Base-by-base conservation (phyloP, 2,329 filamentous ascomycete genomes). In the Arachnomyces sp. region DNA sequence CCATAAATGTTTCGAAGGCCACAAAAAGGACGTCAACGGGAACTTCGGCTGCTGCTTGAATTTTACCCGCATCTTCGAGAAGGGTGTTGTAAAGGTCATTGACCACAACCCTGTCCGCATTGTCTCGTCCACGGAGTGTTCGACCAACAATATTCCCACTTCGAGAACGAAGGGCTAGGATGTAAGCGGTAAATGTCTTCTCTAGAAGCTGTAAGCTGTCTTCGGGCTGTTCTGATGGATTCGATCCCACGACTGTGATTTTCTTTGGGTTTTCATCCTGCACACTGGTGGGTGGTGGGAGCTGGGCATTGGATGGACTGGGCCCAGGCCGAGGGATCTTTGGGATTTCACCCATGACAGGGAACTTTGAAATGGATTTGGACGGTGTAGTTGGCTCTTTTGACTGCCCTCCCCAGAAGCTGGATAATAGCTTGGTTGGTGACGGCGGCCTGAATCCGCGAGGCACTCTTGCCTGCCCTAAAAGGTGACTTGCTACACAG, bases 31-130 rank as follows among this genome's bases (percentile, higher is more conserved):
- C 80, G 54, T 95, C 88, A 7, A 90, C 79, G 2, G 81, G 76
- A 7, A 85, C 73, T 43, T 94, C 87, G 0, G 79, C 74, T 2
- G 84, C 79, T 7, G 80, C 70, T 39, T 93, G 83, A 47, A 84
- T 74, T 53, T 86, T 87, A 38, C 78, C 82, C 0, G 88, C 85
- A 48, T 83, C 83, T 58, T 94, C 88, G 13, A 94, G 79, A 11
- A 95, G 73, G 28, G 80, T 76, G 56, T 94, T 94, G 64, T 94
- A 95, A 2, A 95, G 70, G 51, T 94, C 87, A 53, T 94, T 94
- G 49, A 94, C 83, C 1, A 77, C 70, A 5, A 90, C 72, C 54
- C 89, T 84, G 55, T 94, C 85, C 2, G 81, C 84, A 18, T 67
- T 64, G 8, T 73, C 69, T 43, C 89, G 76, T 49, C 78, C 81